Conservation (phyloP, 1,139 yeast genomes). For the Yarrowia galli region DNA sequence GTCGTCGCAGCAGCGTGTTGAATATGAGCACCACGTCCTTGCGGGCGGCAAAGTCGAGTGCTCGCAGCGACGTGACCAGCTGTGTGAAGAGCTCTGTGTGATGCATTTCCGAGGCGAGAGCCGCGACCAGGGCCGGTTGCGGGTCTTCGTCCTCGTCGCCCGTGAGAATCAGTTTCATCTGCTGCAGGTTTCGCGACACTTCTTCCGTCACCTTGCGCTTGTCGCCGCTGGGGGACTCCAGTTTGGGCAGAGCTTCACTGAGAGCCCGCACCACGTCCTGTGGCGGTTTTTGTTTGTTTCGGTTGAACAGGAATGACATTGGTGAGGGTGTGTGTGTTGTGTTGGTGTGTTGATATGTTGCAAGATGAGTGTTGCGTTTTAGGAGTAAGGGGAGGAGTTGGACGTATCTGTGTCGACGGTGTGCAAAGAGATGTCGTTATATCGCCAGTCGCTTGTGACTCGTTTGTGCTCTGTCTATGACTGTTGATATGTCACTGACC, state of each 20-base stretch:
- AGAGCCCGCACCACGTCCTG: conserved; percentile 78
- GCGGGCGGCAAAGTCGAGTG: conserved; percentile 86
- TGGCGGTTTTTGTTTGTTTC: conserved; percentile 87
- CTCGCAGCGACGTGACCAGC: conserved; percentile 63
- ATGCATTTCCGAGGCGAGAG: conserved; percentile 74
- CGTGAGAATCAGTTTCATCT: conserved; percentile 70
- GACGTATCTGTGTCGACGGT: background rate
- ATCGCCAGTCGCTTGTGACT: background rate
- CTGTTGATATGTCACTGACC: background rate
- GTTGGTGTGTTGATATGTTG: background rate
- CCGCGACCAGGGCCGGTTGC: conserved; percentile 76
- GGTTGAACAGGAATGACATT: conserved; percentile 90
- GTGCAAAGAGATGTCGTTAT: too few relatives aligned
- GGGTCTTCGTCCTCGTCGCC: conserved; percentile 79
- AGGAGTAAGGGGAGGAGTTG: background rate
- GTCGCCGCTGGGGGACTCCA: conserved; percentile 61
- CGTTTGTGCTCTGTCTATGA: background rate
- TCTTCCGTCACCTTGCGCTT: conserved; percentile 72
- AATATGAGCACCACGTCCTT: conserved; percentile 81
- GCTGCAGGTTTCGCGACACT: conserved; percentile 69
- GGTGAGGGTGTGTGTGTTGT: conserved; percentile 1
- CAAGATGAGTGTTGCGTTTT: too few relatives aligned
- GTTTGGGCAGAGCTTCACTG: conserved; percentile 72
- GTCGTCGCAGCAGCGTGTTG: conserved; percentile 78
- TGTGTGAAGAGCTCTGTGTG: conserved; percentile 71